A percentile compares a stretch with the other conserved stretches of the same genome.
These are phyloP conservation scores for Penicillium silybi DNA, from an alignment of 495 filamentous ascomycete species.

Conservation along the genomic window DNA sequence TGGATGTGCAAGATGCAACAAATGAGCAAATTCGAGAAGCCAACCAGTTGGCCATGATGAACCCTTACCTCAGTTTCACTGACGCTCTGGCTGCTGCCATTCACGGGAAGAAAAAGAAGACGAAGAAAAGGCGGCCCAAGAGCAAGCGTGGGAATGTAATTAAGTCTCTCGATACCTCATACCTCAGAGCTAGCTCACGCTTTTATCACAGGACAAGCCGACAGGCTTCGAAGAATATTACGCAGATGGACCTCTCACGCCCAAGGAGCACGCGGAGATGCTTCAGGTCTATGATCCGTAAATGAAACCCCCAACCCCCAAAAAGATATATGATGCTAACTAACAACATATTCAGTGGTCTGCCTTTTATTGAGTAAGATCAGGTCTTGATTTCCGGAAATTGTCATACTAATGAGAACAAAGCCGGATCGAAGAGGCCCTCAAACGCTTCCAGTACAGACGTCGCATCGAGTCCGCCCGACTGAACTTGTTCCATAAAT, in stretches of 20 bases:
- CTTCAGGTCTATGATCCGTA: constrained; percentile 48
- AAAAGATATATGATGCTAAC: background rate
- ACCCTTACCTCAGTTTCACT: background rate
- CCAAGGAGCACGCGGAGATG: constrained; percentile 59
- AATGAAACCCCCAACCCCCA: background rate
- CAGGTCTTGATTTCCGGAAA: background rate
- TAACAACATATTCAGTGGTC: constrained; percentile 20
- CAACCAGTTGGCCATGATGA: background rate
- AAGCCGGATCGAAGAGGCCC: constrained; percentile 79
- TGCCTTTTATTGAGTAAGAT: constrained; percentile 39
- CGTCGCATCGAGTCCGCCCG: constrained; percentile 66
- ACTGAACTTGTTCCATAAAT: constrained; percentile 67
- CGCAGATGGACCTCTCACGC: constrained; percentile 73
- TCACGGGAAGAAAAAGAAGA: constrained; percentile 28
- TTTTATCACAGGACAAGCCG: constrained; percentile 33
- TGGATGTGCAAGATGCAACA: background rate
- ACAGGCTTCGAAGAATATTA: constrained; percentile 71
- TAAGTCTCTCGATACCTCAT: background rate
- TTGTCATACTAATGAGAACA: background rate
- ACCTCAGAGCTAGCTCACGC: background rate
- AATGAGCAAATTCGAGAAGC: background rate
- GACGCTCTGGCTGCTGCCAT: constrained; percentile 6
- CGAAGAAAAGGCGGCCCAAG: constrained; percentile 38
- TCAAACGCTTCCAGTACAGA: constrained; percentile 72
- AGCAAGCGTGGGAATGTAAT: constrained; percentile 44